Base-by-base conservation (phyloP, 2,329 filamentous ascomycete species). In the Fusarium oxysporum region DNA sequence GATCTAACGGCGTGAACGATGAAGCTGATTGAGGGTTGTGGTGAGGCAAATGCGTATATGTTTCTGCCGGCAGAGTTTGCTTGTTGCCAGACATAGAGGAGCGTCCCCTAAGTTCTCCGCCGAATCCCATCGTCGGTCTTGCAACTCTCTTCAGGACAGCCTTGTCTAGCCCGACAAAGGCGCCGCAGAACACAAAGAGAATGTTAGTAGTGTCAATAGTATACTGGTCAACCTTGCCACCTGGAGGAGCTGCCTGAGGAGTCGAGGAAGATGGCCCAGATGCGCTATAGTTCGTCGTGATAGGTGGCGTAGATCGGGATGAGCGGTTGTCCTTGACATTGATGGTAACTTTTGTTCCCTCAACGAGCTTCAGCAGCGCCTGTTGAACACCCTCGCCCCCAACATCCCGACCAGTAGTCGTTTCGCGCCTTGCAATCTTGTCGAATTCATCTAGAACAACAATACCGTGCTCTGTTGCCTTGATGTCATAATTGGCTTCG, bases 361-460 rank as follows among this genome's bases (percentile, higher is more conserved):
- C 96, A 25, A 99, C 94, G 44, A 99, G 94, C 83, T 98, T 98
- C 37, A 99, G 84, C 9, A 99, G 85, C 11, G 96, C 96, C 82
- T 99, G 96, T 79, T 99, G 96, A 0, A 98, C 96, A 59, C 96
- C 96, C 84, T 98, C 96, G 28, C 96, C 96, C 23, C 95, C 93
- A 6, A 99, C 96, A 78, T 99, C 96, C 76, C 97, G 93, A 25
- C 95, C 96, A 68, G 97, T 95, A 68, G 90, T 91, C 21, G 95
- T 92, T 80, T 96, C 96, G 32, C 94, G 91, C 41, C 93, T 93
- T 4, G 96, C 95, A 65, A 98, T 95, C 83, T 99, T 99, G 85
- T 99, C 96, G 62, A 99, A 94, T 83, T 99, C 96, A 76, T 99
- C 96, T 25, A 99, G 86, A 62, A 97, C 96, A 51, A 99, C 94